Base-by-base conservation (phyloP, 2,329 filamentous ascomycete genomes). In the Orbilia quercus region DNA sequence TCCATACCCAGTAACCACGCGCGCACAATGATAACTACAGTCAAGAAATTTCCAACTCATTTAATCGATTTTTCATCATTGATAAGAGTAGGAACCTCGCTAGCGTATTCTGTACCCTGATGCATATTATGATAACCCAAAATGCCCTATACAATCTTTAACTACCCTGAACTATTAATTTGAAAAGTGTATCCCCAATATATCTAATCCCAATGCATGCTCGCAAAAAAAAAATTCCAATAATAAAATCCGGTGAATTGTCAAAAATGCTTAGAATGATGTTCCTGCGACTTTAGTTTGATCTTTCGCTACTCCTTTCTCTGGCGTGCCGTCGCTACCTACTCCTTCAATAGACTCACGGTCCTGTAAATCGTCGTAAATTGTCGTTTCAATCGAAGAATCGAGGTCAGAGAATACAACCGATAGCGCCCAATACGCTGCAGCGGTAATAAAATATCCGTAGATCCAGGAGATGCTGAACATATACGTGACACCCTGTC, bases 391-490 rank as follows among this genome's bases (percentile, higher is more conserved):
- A 18, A 74, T 36, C 23, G 42, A n/a, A 1, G 70, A 74, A 4
- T 45, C 51, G 7, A n/a, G 38, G 42, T 67, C 70, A 4, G 70
- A 62, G 40, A 54, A 66, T 4, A 74, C n/a, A 22, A 22, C 31
- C 1, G 62, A 62, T 11, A 66, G 11, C 3, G 14, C 16, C 60
- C 62, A 74, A 40, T 74, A 67, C 6, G 62, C 23, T 4, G 6
- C 16, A 1, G 50, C 57, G 4, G 62, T 67, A 40, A 67, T 40
- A 12, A 67, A 63, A 9, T 74, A 74, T 14, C 70, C 70, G 25
- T 74, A 74, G 40, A 74, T 22, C 62, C 63, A 74, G 1, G 62
- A 66, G 16, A 74, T 67, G 14, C 31, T 62, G 47, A 74, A 74
- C 70, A 74, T 74, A 42, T 74, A 66, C 2, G 40, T 67, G 2